Percentiles rank a stretch among this genome's conserved stretches.
Evolutionary conservation across 108 stramenopile genomes (phyloP).

Genomic region (Stephanodiscus minutulus): DNA sequence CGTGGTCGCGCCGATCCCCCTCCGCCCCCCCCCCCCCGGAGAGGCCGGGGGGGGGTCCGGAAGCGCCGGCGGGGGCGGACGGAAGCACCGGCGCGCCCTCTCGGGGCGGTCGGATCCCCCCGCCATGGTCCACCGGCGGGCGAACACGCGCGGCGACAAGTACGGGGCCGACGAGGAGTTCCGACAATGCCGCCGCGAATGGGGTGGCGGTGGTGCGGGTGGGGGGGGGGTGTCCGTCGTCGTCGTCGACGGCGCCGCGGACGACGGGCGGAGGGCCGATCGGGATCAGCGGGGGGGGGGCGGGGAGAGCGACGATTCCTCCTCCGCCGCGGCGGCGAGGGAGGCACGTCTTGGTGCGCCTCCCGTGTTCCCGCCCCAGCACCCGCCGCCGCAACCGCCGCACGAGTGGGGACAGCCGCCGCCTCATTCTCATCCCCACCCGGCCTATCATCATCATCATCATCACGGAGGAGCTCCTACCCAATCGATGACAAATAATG

Average conservation of each 20-base stretch:
- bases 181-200: too few relatives aligned
- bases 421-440: background rate
- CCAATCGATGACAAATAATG: too few relatives aligned
- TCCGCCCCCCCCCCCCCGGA: background rate
- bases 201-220: background rate
- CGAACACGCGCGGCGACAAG: conserved; percentile 66
- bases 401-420: background rate
- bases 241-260: too few relatives aligned
- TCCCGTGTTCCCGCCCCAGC: too few relatives aligned
- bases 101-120: conserved; percentile 73
- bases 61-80: background rate
- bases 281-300: conserved; percentile 7
- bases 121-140: conserved; percentile 66
- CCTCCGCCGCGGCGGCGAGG: too few relatives aligned
- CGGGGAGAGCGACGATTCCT: conserved; percentile 6
- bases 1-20: conserved; percentile 4
- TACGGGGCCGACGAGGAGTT: conserved; percentile 3
- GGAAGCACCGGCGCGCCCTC: conserved; percentile 69
- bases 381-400: background rate
- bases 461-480: background rate
- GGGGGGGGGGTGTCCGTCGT: too few relatives aligned
- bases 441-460: background rate
- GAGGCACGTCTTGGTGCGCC: too few relatives aligned
- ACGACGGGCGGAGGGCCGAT: too few relatives aligned
- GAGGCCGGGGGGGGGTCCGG: too few relatives aligned